phyloP scores from a whole-genome alignment of 2,329 filamentous ascomycete species.

The Aaosphaeria arxii region DNA sequence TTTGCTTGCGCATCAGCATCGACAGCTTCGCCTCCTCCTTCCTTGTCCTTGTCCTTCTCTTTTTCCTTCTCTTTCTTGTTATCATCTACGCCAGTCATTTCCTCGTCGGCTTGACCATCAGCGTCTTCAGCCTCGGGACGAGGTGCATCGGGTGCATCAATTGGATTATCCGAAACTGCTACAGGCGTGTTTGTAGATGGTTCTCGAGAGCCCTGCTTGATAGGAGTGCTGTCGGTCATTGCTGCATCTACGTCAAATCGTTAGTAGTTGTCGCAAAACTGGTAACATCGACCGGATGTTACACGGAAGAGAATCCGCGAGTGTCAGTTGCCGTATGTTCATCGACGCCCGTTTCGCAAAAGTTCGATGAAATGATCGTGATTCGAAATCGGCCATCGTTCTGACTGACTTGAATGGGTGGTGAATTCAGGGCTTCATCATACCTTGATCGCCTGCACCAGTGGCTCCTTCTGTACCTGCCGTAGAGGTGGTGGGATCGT shows the following conservation, averaged over 20 bases:
- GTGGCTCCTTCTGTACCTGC: constrained; percentile 31
- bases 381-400: too few species aligned
- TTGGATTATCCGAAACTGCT: constrained; percentile 59
- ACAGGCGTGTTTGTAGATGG: constrained; percentile 58
- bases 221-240: constrained; percentile 24
- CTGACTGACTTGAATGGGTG: too few species aligned
- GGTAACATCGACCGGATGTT: constrained; percentile 2
- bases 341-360: too few species aligned
- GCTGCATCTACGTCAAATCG: neutral
- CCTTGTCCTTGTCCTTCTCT: constrained; percentile 38
- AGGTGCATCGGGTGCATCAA: constrained; percentile 66
- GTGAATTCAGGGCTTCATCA: neutral
- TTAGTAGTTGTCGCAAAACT: neutral
- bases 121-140: constrained; percentile 56
- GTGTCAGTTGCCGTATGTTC: too few species aligned
- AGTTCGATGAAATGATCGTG: too few species aligned
- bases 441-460: constrained; percentile 20
- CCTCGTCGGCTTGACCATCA: constrained; percentile 67
- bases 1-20: constrained; percentile 65
- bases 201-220: constrained; percentile 49
- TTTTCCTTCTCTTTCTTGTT: constrained; percentile 39
- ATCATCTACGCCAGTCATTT: constrained; percentile 51
- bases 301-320: too few species aligned
- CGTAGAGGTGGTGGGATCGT: constrained; percentile 21
- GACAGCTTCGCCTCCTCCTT: constrained; percentile 24